Evolutionary conservation across 1,284 basidiomycete species (phyloP).

Genomic region (Mixia osmundae): DNA sequence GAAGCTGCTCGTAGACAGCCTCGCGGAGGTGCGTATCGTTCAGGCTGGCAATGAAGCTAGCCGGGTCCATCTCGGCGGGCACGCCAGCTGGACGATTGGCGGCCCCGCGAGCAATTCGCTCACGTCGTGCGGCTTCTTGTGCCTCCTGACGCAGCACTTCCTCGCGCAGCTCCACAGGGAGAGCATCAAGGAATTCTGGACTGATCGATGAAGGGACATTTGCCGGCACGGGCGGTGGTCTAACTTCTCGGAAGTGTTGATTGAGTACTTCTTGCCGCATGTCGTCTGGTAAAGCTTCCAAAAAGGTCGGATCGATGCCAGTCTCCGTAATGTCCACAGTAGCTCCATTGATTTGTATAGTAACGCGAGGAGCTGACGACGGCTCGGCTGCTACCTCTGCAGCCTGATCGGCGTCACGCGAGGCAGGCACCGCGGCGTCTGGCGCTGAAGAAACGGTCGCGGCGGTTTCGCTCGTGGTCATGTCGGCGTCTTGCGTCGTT

Average conservation of each 20-base stretch:
- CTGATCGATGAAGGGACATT: constrained; percentile 59
- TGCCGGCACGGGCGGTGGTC: constrained; percentile 17
- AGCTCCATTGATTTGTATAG: constrained; percentile 69
- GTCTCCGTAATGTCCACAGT: constrained; percentile 97
- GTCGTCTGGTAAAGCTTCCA: constrained; percentile 92
- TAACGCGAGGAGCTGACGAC: constrained; percentile 31
- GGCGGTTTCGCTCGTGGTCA: too few relatives aligned
- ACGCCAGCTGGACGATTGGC: constrained; percentile 16
- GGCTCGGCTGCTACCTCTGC: constrained; percentile 10
- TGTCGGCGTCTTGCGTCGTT: too few relatives aligned
- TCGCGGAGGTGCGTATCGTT: constrained; percentile 53
- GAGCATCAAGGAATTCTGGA: constrained; percentile 79
- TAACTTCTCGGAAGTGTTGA: constrained; percentile 74
- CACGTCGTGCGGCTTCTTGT: constrained; percentile 45
- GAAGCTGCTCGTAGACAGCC: constrained; percentile 65
- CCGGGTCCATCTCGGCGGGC: constrained; percentile 53
- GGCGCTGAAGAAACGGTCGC: too few relatives aligned
- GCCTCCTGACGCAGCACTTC: constrained; percentile 92
- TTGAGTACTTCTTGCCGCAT: constrained; percentile 97
- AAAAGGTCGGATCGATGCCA: constrained; percentile 91
- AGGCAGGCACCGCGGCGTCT: constrained; percentile 29
- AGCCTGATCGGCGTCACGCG: constrained; percentile 15
- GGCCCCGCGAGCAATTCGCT: constrained; percentile 18
- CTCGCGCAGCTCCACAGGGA: constrained; percentile 84
- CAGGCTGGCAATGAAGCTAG: constrained; percentile 64